Conservation (phyloP, 2,329 filamentous ascomycete genomes). For the Annulohypoxylon truncatum region DNA sequence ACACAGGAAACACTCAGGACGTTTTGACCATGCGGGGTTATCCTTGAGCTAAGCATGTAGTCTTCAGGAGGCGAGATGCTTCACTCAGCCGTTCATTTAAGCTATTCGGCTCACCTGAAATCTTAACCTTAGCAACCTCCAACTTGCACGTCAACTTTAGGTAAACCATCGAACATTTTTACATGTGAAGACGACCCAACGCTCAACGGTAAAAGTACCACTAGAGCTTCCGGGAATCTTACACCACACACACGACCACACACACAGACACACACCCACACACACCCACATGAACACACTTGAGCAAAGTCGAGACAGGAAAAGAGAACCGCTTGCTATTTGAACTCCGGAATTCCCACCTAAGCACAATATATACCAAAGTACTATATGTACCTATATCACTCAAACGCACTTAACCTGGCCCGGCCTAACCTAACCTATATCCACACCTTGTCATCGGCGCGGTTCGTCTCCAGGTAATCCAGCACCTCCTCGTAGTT, state of each 20-base stretch:
- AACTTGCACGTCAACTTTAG: not conserved
- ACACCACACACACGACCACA: not conserved
- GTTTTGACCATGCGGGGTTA: too few relatives aligned
- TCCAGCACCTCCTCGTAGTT: constrained; percentile 52
- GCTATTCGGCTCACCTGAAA: not conserved
- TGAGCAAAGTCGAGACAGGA: not conserved
- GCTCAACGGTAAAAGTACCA: not conserved
- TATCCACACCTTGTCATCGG: constrained; percentile 54
- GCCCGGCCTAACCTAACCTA: constrained; percentile 32
- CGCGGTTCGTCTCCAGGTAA: constrained; percentile 52
- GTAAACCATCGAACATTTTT: not conserved
- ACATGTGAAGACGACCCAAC: not conserved
- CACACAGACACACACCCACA: too few relatives aligned
- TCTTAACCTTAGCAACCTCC: not conserved
- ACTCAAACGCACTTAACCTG: not conserved
- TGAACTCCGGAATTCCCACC: not conserved
- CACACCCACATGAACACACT: too few relatives aligned
- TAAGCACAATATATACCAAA: too few relatives aligned
- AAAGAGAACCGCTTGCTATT: not conserved
- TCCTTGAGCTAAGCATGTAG: not conserved
- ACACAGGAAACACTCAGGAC: too few relatives aligned
- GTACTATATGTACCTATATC: not conserved
- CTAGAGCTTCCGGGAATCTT: not conserved
- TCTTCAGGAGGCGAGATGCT: not conserved
- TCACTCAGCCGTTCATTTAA: not conserved